phyloP scores from a whole-genome alignment of 495 filamentous ascomycete species.

The Penicillium samsonianum region DNA sequence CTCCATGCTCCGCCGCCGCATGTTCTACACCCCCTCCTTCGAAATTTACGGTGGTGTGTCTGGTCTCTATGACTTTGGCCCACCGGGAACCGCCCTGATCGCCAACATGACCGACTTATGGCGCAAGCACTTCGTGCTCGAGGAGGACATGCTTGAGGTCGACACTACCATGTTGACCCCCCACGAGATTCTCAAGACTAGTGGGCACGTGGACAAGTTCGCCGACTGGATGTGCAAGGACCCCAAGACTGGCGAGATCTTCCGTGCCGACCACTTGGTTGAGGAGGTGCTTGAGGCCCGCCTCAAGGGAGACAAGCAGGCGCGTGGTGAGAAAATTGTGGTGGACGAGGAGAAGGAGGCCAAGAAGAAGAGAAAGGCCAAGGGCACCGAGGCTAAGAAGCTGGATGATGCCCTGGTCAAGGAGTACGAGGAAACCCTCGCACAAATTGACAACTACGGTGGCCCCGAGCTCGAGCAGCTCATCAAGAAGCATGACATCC shows the following conservation, averaged over 20 bases:
- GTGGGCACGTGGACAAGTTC: conserved; percentile 96
- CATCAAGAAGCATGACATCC: conserved; percentile 65
- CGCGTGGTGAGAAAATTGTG: conserved; percentile 68
- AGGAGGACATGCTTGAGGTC: conserved; percentile 90
- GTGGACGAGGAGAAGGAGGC: conserved; percentile 65
- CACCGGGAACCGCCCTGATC: conserved; percentile 75
- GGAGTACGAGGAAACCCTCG: conserved; percentile 69
- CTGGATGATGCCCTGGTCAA: conserved; percentile 63
- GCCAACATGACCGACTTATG: conserved; percentile 87
- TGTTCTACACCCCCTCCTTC: conserved; percentile 94
- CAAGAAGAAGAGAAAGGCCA: conserved; percentile 67
- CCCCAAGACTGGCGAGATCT: conserved; percentile 93
- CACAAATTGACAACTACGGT: conserved; percentile 71
- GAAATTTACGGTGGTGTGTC: conserved; percentile 89
- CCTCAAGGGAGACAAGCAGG: conserved; percentile 78
- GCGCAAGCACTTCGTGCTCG: conserved; percentile 88
- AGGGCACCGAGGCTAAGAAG: conserved; percentile 58
- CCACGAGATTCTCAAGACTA: conserved; percentile 89
- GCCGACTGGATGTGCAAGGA: conserved; percentile 99
- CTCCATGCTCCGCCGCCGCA: conserved; percentile 77
- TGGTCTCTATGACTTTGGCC: conserved; percentile 85
- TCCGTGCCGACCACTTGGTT: conserved; percentile 93
- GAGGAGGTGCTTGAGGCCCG: conserved; percentile 87
- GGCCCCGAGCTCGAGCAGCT: conserved; percentile 63
- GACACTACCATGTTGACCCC: conserved; percentile 86